Evolutionary conservation across 1,139 yeast genomes (phyloP).

Genomic region (Yamadazyma siamensis): DNA sequence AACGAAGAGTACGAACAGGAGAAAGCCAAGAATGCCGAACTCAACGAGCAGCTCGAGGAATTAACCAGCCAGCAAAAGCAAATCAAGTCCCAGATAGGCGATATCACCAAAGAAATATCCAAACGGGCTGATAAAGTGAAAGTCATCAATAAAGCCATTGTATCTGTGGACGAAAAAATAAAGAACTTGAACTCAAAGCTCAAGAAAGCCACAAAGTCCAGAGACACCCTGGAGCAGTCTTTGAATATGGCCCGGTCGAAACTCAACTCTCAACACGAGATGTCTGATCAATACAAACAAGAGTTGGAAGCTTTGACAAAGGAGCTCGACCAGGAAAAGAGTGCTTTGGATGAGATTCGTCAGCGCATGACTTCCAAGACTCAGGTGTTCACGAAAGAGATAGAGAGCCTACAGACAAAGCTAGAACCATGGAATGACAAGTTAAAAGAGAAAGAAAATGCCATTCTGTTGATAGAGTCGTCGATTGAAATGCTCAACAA

Average conservation of each 20-base stretch:
- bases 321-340: conserved; percentile 52
- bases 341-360: conserved; percentile 59
- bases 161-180: conserved; percentile 70
- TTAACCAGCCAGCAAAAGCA: conserved; percentile 27
- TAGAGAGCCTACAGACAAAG: conserved; percentile 59
- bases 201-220: conserved; percentile 58
- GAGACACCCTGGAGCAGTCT: conserved; percentile 31
- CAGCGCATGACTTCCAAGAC: conserved; percentile 71
- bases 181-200: conserved; percentile 61
- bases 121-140: conserved; percentile 36
- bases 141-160: conserved; percentile 48
- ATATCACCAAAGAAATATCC: conserved; percentile 28
- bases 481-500: conserved; percentile 59
- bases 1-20: conserved; percentile 47
- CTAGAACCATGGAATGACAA: conserved; percentile 84
- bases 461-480: conserved; percentile 61
- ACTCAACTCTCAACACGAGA: conserved; percentile 42
- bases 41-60: conserved; percentile 37
- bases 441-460: conserved; percentile 62
- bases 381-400: conserved; percentile 56
- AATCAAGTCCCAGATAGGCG: conserved; percentile 27
- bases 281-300: conserved; percentile 34
- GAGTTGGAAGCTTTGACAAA: conserved; percentile 46
- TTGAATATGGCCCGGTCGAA: conserved; percentile 45
- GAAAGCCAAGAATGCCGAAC: conserved; percentile 41